Base-by-base conservation (phyloP, 73 alveolate genomes). In the Paramecium biaurelia region DNA sequence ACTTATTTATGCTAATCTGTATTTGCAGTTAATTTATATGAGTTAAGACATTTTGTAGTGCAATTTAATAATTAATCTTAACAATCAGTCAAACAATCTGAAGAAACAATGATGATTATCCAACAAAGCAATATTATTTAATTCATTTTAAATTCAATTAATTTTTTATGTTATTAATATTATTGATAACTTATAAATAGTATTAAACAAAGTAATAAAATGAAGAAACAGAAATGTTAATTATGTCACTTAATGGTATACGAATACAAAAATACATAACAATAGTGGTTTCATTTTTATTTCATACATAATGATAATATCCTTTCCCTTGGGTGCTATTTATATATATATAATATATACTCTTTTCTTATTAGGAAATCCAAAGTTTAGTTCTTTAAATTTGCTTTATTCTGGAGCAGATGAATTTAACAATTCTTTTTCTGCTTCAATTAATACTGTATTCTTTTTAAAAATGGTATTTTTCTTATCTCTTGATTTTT, bases 1-100 rank as follows among this genome's bases (percentile, higher is more conserved):
- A 72, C 38, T 35, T 34, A 35, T 37, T 72, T 35, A 32, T 72
- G 86, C 3, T 35, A 11, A 34, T 72, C 58, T 15, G 58, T 72
- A 23, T 72, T 72, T 72, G 20, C 56, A 35, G 18, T 35, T 37
- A 35, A 35, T 72, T 38, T 72, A 37, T 72, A 72, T 30, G 86
- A 35, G 15, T n/a, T 30, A 35, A 72, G 53, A 72, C 86, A 72
- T 15, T 35, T 38, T 10, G 15, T 35, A 4, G 58, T 72, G 11
- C 86, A 72, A n/a, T 72, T 37, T n/a, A 28, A 35, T 35, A 72
- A 72, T 72, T 72, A 15, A 20, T 34, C 38, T 72, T 72, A 18
- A 37, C 86, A 72, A 72, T 72, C 58, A n/a, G 20, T 7, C 34
- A 72, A 72, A 34, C 86, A 72, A 72, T 72, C 86, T n/a, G 68